Evolutionary conservation across 768 basidiomycete species (phyloP).

Genomic region (Mycena maculata): DNA sequence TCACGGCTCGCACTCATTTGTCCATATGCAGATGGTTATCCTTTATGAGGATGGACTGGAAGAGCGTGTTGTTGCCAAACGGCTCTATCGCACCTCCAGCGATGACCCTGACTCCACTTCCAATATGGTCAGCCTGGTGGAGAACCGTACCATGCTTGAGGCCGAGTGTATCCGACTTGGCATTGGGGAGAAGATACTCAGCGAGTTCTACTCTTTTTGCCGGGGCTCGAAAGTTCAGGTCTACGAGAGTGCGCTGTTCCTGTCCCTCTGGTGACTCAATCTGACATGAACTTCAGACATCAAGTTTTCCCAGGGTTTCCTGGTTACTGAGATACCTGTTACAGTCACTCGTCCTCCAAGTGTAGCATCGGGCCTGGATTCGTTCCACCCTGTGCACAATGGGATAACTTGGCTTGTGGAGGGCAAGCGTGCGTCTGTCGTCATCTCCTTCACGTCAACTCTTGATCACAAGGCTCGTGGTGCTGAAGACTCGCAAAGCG

Average conservation of each 20-base stretch:
- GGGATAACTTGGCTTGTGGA: constrained; percentile 19
- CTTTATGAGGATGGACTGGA: constrained; percentile 3
- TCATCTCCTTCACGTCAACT: constrained; percentile 18
- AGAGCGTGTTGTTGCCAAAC: constrained; percentile 19
- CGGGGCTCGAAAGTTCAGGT: neutral
- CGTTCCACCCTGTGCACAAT: neutral
- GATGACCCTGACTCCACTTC: constrained; percentile 5
- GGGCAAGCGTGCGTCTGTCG: constrained; percentile 8
- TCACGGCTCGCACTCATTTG: neutral
- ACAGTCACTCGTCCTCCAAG: constrained; percentile 13
- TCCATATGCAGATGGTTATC: neutral
- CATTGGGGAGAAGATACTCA: neutral
- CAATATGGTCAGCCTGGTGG: neutral
- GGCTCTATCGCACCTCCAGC: constrained; percentile 4
- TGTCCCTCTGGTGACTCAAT: neutral
- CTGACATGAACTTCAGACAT: neutral
- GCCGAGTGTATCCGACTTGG: constrained; percentile 3
- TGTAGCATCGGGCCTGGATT: constrained; percentile 10
- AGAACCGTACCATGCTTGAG: constrained; percentile 20
- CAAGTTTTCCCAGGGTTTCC: constrained; percentile 7
- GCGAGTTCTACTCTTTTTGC: neutral
- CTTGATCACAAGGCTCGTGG: constrained; percentile 12
- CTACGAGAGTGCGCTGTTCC: constrained; percentile 1
- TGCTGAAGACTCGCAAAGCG: neutral
- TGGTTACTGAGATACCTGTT: constrained; percentile 12